A percentile compares a stretch with the other conserved stretches of the same genome.
Conservation (phyloP, 208 protist genomes). For the Trypanosoma platydactyli region DNA sequence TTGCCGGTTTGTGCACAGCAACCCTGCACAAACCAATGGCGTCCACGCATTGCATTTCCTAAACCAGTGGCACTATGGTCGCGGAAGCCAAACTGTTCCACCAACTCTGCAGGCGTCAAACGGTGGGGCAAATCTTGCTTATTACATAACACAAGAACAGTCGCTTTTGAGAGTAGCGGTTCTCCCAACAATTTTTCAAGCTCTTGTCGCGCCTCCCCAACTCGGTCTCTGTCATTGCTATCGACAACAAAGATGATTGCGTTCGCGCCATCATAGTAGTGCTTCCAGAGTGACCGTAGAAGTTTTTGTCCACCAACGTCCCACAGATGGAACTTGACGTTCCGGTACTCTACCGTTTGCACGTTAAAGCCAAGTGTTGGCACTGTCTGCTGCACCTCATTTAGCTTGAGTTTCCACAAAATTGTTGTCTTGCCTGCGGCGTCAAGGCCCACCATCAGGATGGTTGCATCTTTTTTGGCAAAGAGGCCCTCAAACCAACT, state of each 20-base stretch:
- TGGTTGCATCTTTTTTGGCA: conserved; percentile 90
- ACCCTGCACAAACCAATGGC: conserved; percentile 94
- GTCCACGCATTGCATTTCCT: conserved; percentile 34
- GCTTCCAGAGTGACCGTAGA: conserved; percentile 94
- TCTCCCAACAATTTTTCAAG: conserved; percentile 78
- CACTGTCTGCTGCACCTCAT: conserved; percentile 95
- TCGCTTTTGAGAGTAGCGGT: conserved; percentile 73
- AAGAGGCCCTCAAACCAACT: conserved; percentile 78
- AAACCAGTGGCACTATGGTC: conserved; percentile 35
- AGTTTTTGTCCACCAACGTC: conserved; percentile 97
- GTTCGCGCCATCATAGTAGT: conserved; percentile 97
- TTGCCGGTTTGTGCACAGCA: conserved; percentile 95
- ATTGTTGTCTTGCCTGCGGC: conserved; percentile 98
- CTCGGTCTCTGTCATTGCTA: conserved; percentile 86
- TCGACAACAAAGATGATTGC: conserved; percentile 95
- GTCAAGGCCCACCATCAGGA: conserved; percentile 96
- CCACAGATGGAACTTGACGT: conserved; percentile 98
- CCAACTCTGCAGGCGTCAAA: conserved; percentile 57
- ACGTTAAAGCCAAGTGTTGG: conserved; percentile 99
- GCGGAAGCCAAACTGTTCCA: conserved; percentile 54
- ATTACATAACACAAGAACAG: conserved; percentile 95
- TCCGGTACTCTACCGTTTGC: conserved; percentile 97
- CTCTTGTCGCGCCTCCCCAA: conserved; percentile 79
- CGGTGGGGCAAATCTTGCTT: conserved; percentile 93
- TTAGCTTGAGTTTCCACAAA: conserved; percentile 97